Percentiles rank a stretch among this genome's conserved stretches.
phyloP scores from a whole-genome alignment of 2,329 filamentous ascomycete species.

The Fusarium sp. region DNA sequence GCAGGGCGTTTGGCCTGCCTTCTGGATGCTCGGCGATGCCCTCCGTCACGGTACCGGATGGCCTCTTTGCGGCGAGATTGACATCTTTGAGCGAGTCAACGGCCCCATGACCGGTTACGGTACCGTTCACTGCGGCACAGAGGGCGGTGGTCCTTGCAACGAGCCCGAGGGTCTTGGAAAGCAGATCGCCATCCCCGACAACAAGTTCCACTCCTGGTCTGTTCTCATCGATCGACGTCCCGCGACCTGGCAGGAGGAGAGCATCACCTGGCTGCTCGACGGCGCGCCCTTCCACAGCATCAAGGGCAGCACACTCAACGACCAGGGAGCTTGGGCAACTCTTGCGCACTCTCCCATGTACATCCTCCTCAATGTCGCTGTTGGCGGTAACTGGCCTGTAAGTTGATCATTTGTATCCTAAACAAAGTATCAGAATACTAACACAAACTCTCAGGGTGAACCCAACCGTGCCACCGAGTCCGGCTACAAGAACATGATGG shows the following conservation, averaged over 20 bases:
- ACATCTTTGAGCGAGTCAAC: constrained; percentile 66
- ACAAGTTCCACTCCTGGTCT: constrained; percentile 65
- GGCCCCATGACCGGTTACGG: constrained; percentile 62
- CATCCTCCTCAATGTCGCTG: constrained; percentile 64
- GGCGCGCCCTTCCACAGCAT: constrained; percentile 61
- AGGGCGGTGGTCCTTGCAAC: constrained; percentile 63
- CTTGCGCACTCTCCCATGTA: constrained; percentile 61
- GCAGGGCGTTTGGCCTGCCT: constrained; percentile 68
- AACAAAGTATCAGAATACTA: neutral
- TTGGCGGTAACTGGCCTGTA: constrained; percentile 62
- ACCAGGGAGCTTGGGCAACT: constrained; percentile 60
- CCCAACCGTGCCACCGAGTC: constrained; percentile 53
- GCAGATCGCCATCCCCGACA: constrained; percentile 58
- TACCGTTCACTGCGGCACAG: constrained; percentile 63
- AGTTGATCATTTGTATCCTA: constrained; percentile 27
- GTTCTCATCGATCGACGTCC: constrained; percentile 63
- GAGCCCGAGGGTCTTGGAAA: constrained; percentile 60
- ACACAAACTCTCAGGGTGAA: constrained; percentile 47
- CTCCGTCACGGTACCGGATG: constrained; percentile 62
- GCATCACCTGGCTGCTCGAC: constrained; percentile 65
- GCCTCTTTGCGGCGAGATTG: constrained; percentile 67
- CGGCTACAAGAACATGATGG: constrained; percentile 60
- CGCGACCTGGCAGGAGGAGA: constrained; percentile 61
- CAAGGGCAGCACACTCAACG: constrained; percentile 58
- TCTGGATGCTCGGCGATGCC: constrained; percentile 66